A percentile compares a stretch with the other conserved stretches of the same genome.
Conservation (phyloP, 768 basidiomycete species). For the Cyathus striatus region DNA sequence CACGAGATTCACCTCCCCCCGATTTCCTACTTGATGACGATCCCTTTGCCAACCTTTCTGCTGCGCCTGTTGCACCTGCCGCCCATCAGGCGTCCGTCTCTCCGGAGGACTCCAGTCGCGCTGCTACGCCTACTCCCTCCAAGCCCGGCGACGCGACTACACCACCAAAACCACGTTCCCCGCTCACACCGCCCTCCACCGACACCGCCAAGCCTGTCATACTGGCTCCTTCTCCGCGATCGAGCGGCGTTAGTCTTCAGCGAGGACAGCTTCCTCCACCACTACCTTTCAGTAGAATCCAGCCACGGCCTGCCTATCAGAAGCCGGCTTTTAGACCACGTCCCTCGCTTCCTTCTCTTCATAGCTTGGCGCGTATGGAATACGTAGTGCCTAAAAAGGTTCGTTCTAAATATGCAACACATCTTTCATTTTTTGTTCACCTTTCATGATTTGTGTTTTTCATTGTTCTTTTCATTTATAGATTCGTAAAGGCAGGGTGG, state of each 20-base stretch:
- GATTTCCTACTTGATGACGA: constrained; percentile 63
- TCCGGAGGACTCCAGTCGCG: constrained; percentile 8
- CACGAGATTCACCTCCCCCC: constrained; percentile 31
- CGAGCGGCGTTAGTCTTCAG: constrained; percentile 1
- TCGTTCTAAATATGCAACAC: constrained; percentile 6
- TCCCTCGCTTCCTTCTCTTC: constrained; percentile 47
- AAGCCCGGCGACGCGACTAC: constrained; percentile 12
- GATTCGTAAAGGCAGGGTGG: constrained; percentile 48
- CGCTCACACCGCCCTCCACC: constrained; percentile 14
- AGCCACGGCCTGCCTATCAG: constrained; percentile 33
- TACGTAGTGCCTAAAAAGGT: constrained; percentile 43
- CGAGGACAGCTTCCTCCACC: constrained; percentile 5
- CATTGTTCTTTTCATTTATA: constrained; percentile 12
- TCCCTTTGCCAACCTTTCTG: constrained; percentile 62
- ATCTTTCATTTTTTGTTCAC: constrained; percentile 5
- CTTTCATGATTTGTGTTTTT: constrained; percentile 1
- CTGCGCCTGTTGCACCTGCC: no score
- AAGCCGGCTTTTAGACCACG: constrained; percentile 43
- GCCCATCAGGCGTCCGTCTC: no score
- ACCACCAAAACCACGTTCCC: constrained; percentile 19
- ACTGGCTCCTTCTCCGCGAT: constrained; percentile 4
- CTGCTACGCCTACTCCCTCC: constrained; percentile 6
- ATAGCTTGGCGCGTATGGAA: constrained; percentile 45
- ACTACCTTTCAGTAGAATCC: constrained; percentile 9
- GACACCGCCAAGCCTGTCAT: constrained; percentile 4